A percentile compares a stretch with the other conserved stretches of the same genome.
These are phyloP conservation scores for Periconia sp. DNA, from an alignment of 2,329 filamentous ascomycete species.

Conservation along the genomic window DNA sequence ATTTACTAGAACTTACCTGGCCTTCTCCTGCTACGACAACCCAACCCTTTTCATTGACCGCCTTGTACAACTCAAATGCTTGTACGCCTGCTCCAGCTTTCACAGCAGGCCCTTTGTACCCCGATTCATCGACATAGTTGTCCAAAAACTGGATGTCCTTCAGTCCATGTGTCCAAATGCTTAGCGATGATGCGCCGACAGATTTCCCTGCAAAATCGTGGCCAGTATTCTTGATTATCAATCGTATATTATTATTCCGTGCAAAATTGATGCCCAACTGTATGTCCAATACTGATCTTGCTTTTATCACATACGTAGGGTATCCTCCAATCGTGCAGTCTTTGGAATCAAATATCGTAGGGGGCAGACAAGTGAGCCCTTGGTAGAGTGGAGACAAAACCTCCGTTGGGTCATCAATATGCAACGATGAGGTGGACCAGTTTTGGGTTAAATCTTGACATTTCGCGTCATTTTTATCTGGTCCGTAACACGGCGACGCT, in stretches of 20 bases:
- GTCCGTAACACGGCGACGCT: slow-evolving; percentile 25
- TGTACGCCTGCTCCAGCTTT: slow-evolving; percentile 32
- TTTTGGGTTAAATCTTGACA: slow-evolving; percentile 21
- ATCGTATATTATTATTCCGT: slow-evolving; percentile 22
- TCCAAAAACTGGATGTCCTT: slow-evolving; percentile 29
- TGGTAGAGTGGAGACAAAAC: slow-evolving; percentile 30
- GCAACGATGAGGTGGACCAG: slow-evolving; percentile 21
- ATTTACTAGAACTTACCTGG: slow-evolving; percentile 11
- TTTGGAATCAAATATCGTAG: slow-evolving; percentile 18
- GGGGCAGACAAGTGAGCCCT: slow-evolving; percentile 30
- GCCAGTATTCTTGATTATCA: slow-evolving; percentile 36
- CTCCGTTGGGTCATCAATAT: slow-evolving; percentile 28
- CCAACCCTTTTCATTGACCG: slow-evolving; percentile 22
- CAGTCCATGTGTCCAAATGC: slow-evolving; percentile 34
- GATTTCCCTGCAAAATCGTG: slow-evolving; percentile 35
- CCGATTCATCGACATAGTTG: slow-evolving; percentile 22
- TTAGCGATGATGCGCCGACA: slow-evolving; percentile 22
- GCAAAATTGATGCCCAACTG: slow-evolving; percentile 34
- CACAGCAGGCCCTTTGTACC: slow-evolving; percentile 30
- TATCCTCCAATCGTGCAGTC: slow-evolving; percentile 30
- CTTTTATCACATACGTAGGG: slow-evolving; percentile 28
- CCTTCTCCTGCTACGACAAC: slow-evolving; percentile 26
- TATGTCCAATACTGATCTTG: slow-evolving; percentile 25
- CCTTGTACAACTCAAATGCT: slow-evolving; percentile 30
- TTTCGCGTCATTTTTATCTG: slow-evolving; percentile 18